Base-by-base conservation (phyloP, 2,329 filamentous ascomycete species). In the Zymoseptoria pseudotritici region DNA sequence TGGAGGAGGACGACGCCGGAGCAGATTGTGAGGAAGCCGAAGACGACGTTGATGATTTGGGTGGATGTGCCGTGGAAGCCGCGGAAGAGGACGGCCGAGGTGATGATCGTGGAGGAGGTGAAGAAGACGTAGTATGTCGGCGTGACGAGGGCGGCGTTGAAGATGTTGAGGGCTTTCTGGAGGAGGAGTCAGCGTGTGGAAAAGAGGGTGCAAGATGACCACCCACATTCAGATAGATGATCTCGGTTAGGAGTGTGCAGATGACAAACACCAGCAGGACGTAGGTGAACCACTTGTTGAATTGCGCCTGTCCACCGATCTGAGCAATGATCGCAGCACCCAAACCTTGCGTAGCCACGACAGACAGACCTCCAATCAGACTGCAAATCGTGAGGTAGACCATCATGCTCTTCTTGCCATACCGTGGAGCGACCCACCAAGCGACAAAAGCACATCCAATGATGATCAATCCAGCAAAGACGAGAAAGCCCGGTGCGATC, bases 91-190 rank as follows among this genome's bases (percentile, higher is more conserved):
- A 99, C 86, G 3, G 92, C 89, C 0, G 93, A 97, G 5, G 92
- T 95, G 67, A 97, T 84, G 66, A 99, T 97, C 20, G 94, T 97
- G 4, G 91, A 89, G 67, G 88, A 96, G 49, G 94, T 99, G 74
- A 99, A 99, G 79, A 95, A 93, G 66, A 99, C 94, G 74, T 99
- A 99, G 77, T 99, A 99, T 2, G 94, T 99, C 0, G 94, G 94
- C 0, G 94, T 99, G 61, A 99, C 94, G 65, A 99, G 83, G 7
- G 94, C 93, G 46, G 94, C 94, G 70, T 99, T 97, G 81, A 93
- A 97, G 55, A 99, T 77, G 71, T 99, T 97, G 59, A 97, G 82
- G 5, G 94, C 94, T 97, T 99, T 99, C 92, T 97, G 76, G 13
- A 50, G 51, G n/a, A 54, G 3, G 50, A 53, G 61, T 72, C 46